Evolutionary conservation across 768 basidiomycete species (phyloP).

Genomic region (Termitomyces sp.): DNA sequence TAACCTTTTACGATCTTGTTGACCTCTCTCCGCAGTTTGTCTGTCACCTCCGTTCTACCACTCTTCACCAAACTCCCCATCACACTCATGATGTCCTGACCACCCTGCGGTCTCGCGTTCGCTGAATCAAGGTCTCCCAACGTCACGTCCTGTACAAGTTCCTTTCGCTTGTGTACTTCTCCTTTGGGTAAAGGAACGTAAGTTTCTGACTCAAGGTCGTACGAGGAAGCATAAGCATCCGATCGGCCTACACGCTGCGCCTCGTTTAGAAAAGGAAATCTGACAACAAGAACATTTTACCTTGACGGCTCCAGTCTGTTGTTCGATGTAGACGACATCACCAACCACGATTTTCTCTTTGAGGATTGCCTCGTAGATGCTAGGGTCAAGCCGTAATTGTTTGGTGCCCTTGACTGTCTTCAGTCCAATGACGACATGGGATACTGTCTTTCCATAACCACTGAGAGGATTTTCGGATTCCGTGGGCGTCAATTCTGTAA

Average conservation of each 20-base stretch:
- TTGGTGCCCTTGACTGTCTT: conserved; percentile 94
- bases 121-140: conserved; percentile 95
- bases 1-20: conserved; percentile 97
- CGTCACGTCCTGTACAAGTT: conserved; percentile 23
- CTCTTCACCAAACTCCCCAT: conserved; percentile 92
- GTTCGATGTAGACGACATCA: conserved; percentile 95
- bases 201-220: conserved; percentile 96
- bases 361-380: conserved; percentile 94
- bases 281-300: conserved; percentile 33
- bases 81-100: conserved; percentile 98
- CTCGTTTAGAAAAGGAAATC: conserved; percentile 1
- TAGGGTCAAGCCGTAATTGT: conserved; percentile 90
- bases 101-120: conserved; percentile 93
- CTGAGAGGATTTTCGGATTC: conserved; percentile 97
- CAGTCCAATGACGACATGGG: conserved; percentile 94
- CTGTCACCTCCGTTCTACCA: conserved; percentile 93
- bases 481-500: conserved; percentile 93
- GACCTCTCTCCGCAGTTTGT: conserved; percentile 92
- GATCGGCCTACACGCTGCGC: conserved; percentile 89
- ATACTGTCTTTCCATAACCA: conserved; percentile 97
- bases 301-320: conserved; percentile 93
- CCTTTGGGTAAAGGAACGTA: conserved; percentile 85
- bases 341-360: conserved; percentile 97
- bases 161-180: conserved; percentile 22
- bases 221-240: conserved; percentile 96